Base-by-base conservation (phyloP, 805 yeast species). In the Teunomyces pallodes region DNA sequence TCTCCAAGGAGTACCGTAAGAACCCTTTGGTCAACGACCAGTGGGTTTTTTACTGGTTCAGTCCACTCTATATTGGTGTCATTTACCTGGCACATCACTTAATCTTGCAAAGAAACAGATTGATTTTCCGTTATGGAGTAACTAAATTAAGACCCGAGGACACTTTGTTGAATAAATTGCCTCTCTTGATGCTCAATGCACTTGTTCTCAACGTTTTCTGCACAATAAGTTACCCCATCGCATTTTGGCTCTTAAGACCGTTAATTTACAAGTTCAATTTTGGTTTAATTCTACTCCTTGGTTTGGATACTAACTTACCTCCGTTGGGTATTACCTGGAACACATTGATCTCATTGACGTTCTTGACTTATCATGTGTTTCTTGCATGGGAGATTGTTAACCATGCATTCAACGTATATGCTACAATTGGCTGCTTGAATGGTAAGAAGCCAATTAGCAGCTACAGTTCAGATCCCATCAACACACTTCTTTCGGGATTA, bases 401-500 rank as follows among this genome's bases (percentile, higher is more conserved):
- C 58, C 75, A 79, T 47, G 65, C 82, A 0, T 86, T 78, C 59
- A 74, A 82, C 56, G 85, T 86, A 2, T 86, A 84, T 59, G 76
- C 87, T 47, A 76, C 85, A 10, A 76, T 85, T 53, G 92, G 94
- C 2, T 86, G 92, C 61, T 59, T 87, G 45, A 85, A 83, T 55
- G 83, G 84, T 42, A 81, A 80, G 14, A 80, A 79, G 48, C 80
- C 88, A 14, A 72, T 87, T 7, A 79, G 85, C 40, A 64, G 79
- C 9, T 76, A 80, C 27, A 76, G 86, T 12, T 67, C 83, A 0
- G 82, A 80, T 44, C 90, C 89, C 6, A 69, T 83, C 43, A 79
- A 77, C 45, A 83, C 90, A 1, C 65, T 87, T 33, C 61, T 86
- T 9, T 74, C 83, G 3, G 92, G 92, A 0, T 70, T 87, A 51